phyloP scores from a whole-genome alignment of 768 basidiomycete species.

The Pleurotus tuber-regium region DNA sequence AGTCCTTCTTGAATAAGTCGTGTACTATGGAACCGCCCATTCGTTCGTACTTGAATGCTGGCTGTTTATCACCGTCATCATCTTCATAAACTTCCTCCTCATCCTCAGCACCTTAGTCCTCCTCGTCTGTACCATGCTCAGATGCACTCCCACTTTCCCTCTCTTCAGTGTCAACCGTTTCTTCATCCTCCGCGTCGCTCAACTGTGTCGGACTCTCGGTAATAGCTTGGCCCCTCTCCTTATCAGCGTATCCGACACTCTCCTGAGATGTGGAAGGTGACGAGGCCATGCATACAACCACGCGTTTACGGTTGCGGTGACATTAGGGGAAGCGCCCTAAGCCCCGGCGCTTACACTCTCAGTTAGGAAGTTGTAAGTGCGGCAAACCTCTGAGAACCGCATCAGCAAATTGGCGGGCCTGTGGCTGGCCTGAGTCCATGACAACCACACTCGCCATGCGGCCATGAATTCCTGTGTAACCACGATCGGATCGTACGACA shows the following conservation, averaged over 20 bases:
- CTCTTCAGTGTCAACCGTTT: not conserved
- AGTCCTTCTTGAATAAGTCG: slow-evolving; percentile 85
- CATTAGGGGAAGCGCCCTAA: too few relatives aligned
- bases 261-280: slow-evolving; percentile 5
- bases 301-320: too few relatives aligned
- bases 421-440: too few relatives aligned
- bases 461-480: too few relatives aligned
- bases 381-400: too few relatives aligned
- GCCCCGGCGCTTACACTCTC: too few relatives aligned
- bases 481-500: too few relatives aligned
- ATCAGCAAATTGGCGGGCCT: too few relatives aligned
- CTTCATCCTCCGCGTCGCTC: slow-evolving; percentile 14
- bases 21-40: slow-evolving; percentile 68
- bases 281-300: slow-evolving; percentile 6
- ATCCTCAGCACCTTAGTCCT: too few relatives aligned
- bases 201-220: slow-evolving; percentile 16
- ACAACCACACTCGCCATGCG: too few relatives aligned
- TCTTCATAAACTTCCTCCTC: slow-evolving; percentile 54
- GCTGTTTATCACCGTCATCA: slow-evolving; percentile 84
- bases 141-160: slow-evolving; percentile 16
- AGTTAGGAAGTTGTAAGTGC: too few relatives aligned
- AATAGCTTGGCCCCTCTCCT: not conserved
- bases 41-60: slow-evolving; percentile 86
- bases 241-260: slow-evolving; percentile 1
- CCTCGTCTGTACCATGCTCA: slow-evolving; percentile 34